Evolutionary conservation across 148 eudicot species (phyloP).

Genomic region (Chenopodium formosanum): DNA sequence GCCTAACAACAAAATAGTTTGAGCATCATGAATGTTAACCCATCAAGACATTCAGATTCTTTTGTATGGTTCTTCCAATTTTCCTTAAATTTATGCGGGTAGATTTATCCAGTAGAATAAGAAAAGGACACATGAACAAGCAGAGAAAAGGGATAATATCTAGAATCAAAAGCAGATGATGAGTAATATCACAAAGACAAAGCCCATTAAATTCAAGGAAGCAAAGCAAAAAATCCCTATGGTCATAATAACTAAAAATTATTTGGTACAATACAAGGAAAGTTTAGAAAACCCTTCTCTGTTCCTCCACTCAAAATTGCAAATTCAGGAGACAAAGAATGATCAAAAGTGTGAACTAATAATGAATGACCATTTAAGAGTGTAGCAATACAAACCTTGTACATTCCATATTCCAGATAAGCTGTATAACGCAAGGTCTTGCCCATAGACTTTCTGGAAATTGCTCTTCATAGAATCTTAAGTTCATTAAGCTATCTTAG

Average conservation of each 20-base stretch:
- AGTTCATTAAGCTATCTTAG: conserved; percentile 17
- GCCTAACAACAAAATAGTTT: conserved; percentile 45
- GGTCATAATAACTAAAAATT: not conserved
- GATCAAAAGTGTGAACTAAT: conserved; percentile 4
- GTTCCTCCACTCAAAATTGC: not conserved
- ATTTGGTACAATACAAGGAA: not conserved
- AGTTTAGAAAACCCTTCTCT: not conserved
- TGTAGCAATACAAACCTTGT: conserved; percentile 26
- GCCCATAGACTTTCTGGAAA: conserved; percentile 18
- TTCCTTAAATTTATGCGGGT: not conserved
- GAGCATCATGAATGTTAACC: conserved; percentile 31
- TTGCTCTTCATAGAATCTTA: conserved; percentile 25
- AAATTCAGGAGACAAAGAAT: conserved; percentile 5
- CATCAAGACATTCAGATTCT: not conserved
- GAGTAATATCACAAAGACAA: not conserved
- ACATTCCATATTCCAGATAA: conserved; percentile 13
- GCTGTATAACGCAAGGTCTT: conserved; percentile 18
- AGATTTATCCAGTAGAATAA: not conserved
- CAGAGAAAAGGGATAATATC: not conserved
- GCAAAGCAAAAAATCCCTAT: not conserved
- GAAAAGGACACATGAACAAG: not conserved
- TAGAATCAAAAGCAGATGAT: not conserved
- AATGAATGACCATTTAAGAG: conserved; percentile 6
- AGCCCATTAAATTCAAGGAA: not conserved
- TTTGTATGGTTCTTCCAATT: not conserved